phyloP scores from a whole-genome alignment of 805 yeast species.

The Nakazawaea populi region DNA sequence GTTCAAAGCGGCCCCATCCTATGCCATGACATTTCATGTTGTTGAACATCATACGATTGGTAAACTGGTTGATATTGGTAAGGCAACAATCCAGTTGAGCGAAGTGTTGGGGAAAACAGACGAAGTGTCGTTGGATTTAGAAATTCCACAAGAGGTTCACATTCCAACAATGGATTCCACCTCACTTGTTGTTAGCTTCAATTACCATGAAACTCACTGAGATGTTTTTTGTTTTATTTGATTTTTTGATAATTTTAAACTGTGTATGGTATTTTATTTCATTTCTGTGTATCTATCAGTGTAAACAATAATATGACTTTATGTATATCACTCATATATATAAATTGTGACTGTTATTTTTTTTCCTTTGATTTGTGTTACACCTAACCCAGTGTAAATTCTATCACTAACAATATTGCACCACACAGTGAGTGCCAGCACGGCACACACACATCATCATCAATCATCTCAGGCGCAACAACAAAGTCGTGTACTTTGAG shows the following conservation, averaged over 20 bases:
- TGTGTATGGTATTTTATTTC: no score
- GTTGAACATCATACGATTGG: conserved; percentile 70
- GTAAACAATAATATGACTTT: no score
- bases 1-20: conserved; percentile 62
- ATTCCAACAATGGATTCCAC: neutral
- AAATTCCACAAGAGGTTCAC: conserved; percentile 27
- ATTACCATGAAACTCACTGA: conserved; percentile 16
- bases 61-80: conserved; percentile 59
- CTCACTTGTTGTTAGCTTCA: conserved; percentile 28
- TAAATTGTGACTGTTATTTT: neutral
- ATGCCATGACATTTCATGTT: conserved; percentile 53
- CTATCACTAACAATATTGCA: neutral
- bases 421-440: no score
- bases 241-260: no score
- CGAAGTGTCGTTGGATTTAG: conserved; percentile 31
- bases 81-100: conserved; percentile 43
- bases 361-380: neutral
- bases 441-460: no score
- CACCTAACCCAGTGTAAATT: neutral
- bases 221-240: neutral
- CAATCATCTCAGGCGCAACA: no score
- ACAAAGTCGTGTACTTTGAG: no score
- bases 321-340: neutral
- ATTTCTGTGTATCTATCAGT: no score
- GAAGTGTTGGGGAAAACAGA: conserved; percentile 44